Evolutionary conservation across 2,329 filamentous ascomycete species (phyloP).

Genomic region (Ceratocystis cacaofunesta): DNA sequence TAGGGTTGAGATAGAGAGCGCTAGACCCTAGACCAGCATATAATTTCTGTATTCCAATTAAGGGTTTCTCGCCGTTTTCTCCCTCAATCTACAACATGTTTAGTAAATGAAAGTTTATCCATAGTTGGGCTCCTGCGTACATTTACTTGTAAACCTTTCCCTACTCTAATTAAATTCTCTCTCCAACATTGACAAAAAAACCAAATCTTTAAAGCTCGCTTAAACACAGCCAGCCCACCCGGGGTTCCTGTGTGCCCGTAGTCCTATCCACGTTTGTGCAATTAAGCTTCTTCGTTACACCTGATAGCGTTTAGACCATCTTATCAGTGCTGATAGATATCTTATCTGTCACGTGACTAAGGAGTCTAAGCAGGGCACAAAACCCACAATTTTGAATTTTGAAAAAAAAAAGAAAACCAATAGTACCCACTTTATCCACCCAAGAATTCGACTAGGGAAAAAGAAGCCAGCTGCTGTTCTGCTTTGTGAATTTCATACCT

Average conservation of each 20-base stretch:
- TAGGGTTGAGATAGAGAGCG: neutral
- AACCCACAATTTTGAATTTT: neutral
- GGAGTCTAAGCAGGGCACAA: neutral
- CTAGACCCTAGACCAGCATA: too few relatives aligned
- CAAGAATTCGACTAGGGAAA: neutral
- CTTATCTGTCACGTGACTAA: neutral
- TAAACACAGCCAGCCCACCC: neutral
- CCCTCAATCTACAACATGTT: too few relatives aligned
- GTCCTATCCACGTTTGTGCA: neutral
- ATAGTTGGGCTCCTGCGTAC: too few relatives aligned
- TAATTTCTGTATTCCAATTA: too few relatives aligned
- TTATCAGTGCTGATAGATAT: neutral
- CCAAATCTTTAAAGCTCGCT: too few relatives aligned
- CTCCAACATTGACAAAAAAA: too few relatives aligned
- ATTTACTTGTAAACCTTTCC: too few relatives aligned
- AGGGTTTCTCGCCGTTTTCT: too few relatives aligned
- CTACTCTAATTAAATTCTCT: too few relatives aligned
- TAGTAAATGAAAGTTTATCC: too few relatives aligned
- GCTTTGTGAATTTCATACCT: neutral
- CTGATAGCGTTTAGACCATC: neutral
- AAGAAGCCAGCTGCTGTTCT: neutral
- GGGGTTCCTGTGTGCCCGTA: neutral
- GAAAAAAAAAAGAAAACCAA: neutral
- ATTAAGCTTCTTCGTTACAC: neutral
- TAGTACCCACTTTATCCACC: constrained; percentile 6